Base-by-base conservation (phyloP, 108 stramenopile genomes). In the Asterionellopsis glacialis region DNA sequence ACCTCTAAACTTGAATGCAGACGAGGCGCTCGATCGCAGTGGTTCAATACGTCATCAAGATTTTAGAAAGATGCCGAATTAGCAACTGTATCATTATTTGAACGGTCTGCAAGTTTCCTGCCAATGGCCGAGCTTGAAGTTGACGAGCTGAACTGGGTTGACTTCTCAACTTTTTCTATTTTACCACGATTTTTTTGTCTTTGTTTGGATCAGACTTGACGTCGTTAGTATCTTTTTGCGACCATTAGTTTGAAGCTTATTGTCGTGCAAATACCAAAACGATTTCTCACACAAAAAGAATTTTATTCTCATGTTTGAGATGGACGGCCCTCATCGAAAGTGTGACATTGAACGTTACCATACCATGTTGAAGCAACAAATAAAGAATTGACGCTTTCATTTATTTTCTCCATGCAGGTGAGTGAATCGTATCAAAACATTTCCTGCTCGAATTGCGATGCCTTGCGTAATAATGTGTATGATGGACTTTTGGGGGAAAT, bases 31-130 rank as follows among this genome's bases (percentile, higher is more conserved):
- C 28, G 90, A 91, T 65, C 70, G 86, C 48, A 84, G 80, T 49
- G 85, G 90, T 26, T 88, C 86, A n/a, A 87, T 91, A 9, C 57
- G 88, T 58, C 88, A 91, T 60, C 82, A 85, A 48, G 90, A 91
- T 60, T 64, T 91, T 52, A 91, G 88, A 61, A 87, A 87, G 84
- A 88, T 43, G 86, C 86, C 54, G 90, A 85, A 55, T 68, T 84
- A 25, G 90, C 90, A 16, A 85, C 90, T 11, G 69, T 80, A n/a
- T 79, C 87, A 14, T n/a, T n/a, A n/a, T 91, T 92, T 61, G 90
- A 92, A 51, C 72, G 82, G 16, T 85, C 86, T 18, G 90, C 90
- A 7, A 80, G 81, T 60, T 88, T 88, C 45, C 79, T 92, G 22
- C 83, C 77, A 48, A 75, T 92, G 83, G 82, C 88, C 82, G 90